Conservation (phyloP, 164 flowering plant species). For the Umbellularia californica region DNA sequence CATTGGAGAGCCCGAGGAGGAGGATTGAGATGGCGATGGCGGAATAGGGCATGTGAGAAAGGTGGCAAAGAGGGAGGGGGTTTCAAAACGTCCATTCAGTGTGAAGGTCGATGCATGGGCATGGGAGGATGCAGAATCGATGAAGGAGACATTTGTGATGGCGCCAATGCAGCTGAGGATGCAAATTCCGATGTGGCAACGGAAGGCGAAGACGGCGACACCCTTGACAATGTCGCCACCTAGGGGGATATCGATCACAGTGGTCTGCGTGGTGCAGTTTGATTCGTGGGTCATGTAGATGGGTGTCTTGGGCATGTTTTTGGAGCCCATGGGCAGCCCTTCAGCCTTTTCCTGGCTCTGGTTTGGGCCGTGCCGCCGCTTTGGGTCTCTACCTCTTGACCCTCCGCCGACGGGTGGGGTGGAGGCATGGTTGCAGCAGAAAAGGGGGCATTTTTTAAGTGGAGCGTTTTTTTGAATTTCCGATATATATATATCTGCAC, state of each 20-base stretch:
- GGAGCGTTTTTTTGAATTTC: too few species aligned
- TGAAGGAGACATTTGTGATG: constrained; percentile 48
- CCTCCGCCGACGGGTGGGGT: background rate
- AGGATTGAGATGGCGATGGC: background rate
- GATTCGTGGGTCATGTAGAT: constrained; percentile 32
- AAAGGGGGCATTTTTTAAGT: too few species aligned
- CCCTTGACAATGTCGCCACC: constrained; percentile 44
- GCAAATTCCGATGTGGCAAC: constrained; percentile 30
- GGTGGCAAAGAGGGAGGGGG: constrained; percentile 46
- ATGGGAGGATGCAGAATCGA: constrained; percentile 29
- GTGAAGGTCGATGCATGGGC: constrained; percentile 32
- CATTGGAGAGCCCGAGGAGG: constrained; percentile 2
- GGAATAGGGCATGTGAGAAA: constrained; percentile 2
- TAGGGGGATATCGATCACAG: constrained; percentile 32
- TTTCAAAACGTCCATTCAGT: constrained; percentile 48
- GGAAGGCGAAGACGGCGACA: constrained; percentile 23
- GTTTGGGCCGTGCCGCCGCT: background rate
- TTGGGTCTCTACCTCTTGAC: background rate
- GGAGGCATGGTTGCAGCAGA: too few species aligned
- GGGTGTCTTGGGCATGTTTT: constrained; percentile 55
- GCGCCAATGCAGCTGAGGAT: constrained; percentile 43
- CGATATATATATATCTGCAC: too few species aligned
- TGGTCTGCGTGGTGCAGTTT: constrained; percentile 39
- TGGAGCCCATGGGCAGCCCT: constrained; percentile 48
- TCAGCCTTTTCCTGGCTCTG: constrained; percentile 17